These are phyloP conservation scores for Juglanconis juglandina DNA, from an alignment of 2,329 filamentous ascomycete genomes.

Conservation along the genomic window DNA sequence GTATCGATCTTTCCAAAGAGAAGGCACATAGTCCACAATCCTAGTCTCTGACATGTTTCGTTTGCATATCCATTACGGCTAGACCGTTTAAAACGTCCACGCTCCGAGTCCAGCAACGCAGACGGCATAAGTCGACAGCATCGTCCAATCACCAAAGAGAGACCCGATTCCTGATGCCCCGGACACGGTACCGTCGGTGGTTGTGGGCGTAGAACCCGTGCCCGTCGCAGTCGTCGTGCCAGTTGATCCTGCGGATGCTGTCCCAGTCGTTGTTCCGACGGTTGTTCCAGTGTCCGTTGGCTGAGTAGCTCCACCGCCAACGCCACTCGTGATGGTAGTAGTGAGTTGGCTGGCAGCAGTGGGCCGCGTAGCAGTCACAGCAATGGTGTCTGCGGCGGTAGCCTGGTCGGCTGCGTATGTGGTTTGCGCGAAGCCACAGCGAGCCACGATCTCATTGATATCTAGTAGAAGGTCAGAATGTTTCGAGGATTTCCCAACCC, in stretches of 20 bases:
- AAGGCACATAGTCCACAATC: no score
- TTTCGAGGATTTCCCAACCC: background rate
- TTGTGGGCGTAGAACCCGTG: background rate
- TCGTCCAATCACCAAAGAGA: background rate
- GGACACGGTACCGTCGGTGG: background rate
- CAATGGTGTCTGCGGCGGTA: conserved; percentile 26
- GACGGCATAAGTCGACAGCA: background rate
- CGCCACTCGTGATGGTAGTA: conserved; percentile 29
- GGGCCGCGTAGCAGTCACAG: conserved; percentile 30
- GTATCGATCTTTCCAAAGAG: no score
- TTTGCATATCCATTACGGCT: no score
- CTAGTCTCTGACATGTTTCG: no score
- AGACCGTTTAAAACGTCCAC: background rate
- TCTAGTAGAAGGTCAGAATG: conserved; percentile 22
- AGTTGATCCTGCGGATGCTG: background rate
- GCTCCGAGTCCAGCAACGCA: background rate
- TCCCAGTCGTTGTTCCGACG: background rate
- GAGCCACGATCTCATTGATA: conserved; percentile 32
- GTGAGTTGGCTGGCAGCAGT: conserved; percentile 33
- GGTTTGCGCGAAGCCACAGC: conserved; percentile 32
- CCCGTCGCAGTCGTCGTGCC: background rate
- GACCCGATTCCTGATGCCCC: background rate
- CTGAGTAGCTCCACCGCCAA: conserved; percentile 11
- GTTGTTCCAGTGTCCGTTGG: background rate
- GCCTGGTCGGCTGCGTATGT: conserved; percentile 25